Evolutionary conservation across 2,329 filamentous ascomycete species (phyloP), one percentile per base, ranked within the genome.

Genomic region (Xylariaceae sp.): DNA sequence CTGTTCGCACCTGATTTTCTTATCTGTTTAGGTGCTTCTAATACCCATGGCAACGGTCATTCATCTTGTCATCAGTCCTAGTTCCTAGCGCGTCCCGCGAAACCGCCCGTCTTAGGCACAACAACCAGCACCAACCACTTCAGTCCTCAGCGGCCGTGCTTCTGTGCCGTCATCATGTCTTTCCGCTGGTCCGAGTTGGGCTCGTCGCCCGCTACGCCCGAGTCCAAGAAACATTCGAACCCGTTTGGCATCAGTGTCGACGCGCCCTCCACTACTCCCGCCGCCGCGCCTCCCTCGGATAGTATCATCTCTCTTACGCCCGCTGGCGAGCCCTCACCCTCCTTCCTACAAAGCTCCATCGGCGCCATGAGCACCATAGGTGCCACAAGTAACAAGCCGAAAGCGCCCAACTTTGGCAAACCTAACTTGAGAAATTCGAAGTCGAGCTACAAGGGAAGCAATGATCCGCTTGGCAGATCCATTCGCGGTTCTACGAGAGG

Each of bases 271-370:
- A 83, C 80, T 2, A 84, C 82, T 1, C 81, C 82, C 4, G 78
- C 77, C 15, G 81, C 77, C 0, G 77, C 77, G 34, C 80, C 81
- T 8, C 78, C 70, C 51, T 65, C 78, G 0, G 81, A 82, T 34
- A 80, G 80, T 6, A 76, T 77, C 7, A 77, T 77, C 3, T 82
- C 80, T 49, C 84, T 83, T 71, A 83, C 82, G 1, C 81, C 82
- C 1, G 75, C 77, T 13, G 83, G 83, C 58, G 81, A 81, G 13
- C 82, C 82, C 0, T 81, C 82, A 18, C 79, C 77, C 35, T 80
- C 80, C 10, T 83, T 77, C 65, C 71, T 84, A 44, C 78, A 81
- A 58, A 83, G 81, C 71, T 83, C 82, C 44, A 76, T 83, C 73
- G 76, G 75, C 52, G 76, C 73, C 49, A 73, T 73, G 66, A 71